Conservation (phyloP, 2,329 filamentous ascomycete species). For the Phialophora expanda region DNA sequence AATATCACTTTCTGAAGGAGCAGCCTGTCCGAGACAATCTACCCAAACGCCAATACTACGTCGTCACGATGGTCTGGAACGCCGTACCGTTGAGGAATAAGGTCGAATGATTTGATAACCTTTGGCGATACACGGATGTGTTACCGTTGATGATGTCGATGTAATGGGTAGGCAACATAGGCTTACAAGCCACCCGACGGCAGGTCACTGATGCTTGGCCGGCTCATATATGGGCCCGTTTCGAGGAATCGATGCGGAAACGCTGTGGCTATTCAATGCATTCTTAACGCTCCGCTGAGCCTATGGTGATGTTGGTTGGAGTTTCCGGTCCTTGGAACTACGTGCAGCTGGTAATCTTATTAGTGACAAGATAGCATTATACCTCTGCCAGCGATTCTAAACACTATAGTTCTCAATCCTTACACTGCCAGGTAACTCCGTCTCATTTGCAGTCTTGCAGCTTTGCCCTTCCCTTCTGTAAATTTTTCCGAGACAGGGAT, state of each 20-base stretch:
- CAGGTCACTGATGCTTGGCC: neutral
- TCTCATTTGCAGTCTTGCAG: too few relatives aligned
- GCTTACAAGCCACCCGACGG: neutral
- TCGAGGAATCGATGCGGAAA: neutral
- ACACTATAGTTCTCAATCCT: too few relatives aligned
- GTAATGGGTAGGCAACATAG: neutral
- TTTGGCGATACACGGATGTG: neutral
- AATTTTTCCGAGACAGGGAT: too few relatives aligned
- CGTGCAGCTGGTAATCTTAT: too few relatives aligned
- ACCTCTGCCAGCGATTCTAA: too few relatives aligned
- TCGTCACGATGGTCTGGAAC: conserved; percentile 28
- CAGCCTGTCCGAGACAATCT: conserved; percentile 9
- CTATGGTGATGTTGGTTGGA: neutral
- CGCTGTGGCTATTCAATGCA: neutral
- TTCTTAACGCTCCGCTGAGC: neutral
- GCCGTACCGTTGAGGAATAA: neutral
- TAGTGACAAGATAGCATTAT: too few relatives aligned
- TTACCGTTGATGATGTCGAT: neutral
- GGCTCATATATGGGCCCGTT: neutral
- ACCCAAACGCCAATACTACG: conserved; percentile 27
- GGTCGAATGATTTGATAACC: neutral
- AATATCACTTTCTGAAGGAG: conserved; percentile 17
- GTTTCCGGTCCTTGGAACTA: neutral
- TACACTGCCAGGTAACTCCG: too few relatives aligned
- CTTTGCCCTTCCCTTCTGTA: too few relatives aligned